Conservation (phyloP, 768 basidiomycete species). For the Hygrocybe coccinea region DNA sequence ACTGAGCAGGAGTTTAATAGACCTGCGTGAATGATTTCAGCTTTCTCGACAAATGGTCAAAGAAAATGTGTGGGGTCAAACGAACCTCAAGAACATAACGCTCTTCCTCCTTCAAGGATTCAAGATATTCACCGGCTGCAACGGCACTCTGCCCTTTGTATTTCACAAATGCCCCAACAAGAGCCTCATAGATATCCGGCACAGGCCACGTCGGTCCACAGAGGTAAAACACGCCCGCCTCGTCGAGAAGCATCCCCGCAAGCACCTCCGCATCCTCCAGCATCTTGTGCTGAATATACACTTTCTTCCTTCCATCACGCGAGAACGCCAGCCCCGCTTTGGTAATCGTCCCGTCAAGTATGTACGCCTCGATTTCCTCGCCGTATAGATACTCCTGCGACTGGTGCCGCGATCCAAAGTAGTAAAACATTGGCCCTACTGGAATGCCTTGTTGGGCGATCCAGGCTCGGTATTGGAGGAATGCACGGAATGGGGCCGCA, state of each 20-base stretch:
- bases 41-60: not conserved
- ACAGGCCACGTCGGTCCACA: conserved; percentile 99
- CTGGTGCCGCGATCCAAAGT: conserved; percentile 96
- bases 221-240: conserved; percentile 85
- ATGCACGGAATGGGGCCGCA: conserved; percentile 98
- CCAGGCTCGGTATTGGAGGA: conserved; percentile 91
- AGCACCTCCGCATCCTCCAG: conserved; percentile 77
- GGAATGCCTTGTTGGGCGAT: conserved; percentile 69
- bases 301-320: conserved; percentile 85
- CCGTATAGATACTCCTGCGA: conserved; percentile 96
- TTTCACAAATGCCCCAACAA: conserved; percentile 74
- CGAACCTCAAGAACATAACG: conserved; percentile 93
- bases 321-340: conserved; percentile 95
- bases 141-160: conserved; percentile 60
- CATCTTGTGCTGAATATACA: conserved; percentile 99
- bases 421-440: conserved; percentile 93
- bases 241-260: conserved; percentile 65
- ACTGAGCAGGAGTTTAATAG: conserved; percentile 9
- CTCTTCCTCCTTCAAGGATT: conserved; percentile 91
- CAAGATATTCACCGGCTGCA: conserved; percentile 75
- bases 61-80: conserved; percentile 14
- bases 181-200: conserved; percentile 91
- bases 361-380: conserved; percentile 92
- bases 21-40: conserved; percentile 5
- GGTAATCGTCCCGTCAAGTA: conserved; percentile 77